Conservation (phyloP, 2,329 filamentous ascomycete species). For the Elsinoe necatrix region DNA sequence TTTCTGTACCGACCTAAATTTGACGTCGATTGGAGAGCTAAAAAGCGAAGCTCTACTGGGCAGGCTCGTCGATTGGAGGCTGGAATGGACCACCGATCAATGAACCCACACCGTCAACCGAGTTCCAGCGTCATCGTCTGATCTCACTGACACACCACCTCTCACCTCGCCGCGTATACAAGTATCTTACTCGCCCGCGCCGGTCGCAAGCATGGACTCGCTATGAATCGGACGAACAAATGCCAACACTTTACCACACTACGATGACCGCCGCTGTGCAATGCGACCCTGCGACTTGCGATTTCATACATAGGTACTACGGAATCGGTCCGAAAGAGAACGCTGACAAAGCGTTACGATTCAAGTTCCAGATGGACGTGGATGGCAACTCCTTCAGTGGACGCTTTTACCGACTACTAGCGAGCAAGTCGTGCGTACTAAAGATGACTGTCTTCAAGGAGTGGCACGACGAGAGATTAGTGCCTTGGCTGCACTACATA, state of each 20-base stretch:
- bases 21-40: conserved; percentile 39
- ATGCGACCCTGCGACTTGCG: conserved; percentile 34
- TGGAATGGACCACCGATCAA: not conserved
- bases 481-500: conserved; percentile 51
- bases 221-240: conserved; percentile 22
- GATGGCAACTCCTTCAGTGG: conserved; percentile 51
- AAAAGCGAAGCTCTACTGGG: conserved; percentile 50
- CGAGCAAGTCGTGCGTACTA: conserved; percentile 40
- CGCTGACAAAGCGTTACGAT: conserved; percentile 17
- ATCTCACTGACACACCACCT: conserved; percentile 33
- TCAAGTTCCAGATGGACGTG: conserved; percentile 42
- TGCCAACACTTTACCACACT: conserved; percentile 36
- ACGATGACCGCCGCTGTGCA: conserved; percentile 41
- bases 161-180: conserved; percentile 17
- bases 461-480: conserved; percentile 50
- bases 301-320: conserved; percentile 21
- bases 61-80: conserved; percentile 48
- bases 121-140: conserved; percentile 39
- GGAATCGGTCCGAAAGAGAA: not conserved
- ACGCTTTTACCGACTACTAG: conserved; percentile 45
- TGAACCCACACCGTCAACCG: conserved; percentile 31
- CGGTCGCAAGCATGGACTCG: conserved; percentile 15
- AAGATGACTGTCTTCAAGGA: conserved; percentile 48
- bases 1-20: conserved; percentile 34
- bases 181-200: conserved; percentile 18